These are phyloP conservation scores for Pulveroboletus sp. DNA, from an alignment of 768 basidiomycete genomes.

Conservation along the genomic window DNA sequence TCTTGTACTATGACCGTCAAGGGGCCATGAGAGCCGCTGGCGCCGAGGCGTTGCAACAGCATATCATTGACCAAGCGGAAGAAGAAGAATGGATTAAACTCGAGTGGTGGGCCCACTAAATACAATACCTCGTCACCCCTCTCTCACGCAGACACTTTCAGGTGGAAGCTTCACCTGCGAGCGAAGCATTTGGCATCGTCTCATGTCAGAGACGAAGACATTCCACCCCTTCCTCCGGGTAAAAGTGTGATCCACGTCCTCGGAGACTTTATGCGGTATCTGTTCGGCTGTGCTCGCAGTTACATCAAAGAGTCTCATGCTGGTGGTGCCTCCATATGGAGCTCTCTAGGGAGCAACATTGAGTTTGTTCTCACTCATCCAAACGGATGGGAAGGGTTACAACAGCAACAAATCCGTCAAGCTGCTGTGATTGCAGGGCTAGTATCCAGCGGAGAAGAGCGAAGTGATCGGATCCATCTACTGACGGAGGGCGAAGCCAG, in stretches of 20 bases:
- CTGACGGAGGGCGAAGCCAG: constrained; percentile 27
- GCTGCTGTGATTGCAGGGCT: constrained; percentile 24
- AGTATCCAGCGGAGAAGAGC: constrained; percentile 10
- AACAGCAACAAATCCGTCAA: constrained; percentile 27
- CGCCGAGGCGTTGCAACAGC: constrained; percentile 37
- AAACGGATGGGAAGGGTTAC: constrained; percentile 31
- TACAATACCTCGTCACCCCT: background rate
- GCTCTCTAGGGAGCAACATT: constrained; percentile 16
- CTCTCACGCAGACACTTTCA: constrained; percentile 5
- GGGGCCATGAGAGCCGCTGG: constrained; percentile 40
- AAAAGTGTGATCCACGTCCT: constrained; percentile 20
- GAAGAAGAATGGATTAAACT: constrained; percentile 35
- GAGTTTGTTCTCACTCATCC: constrained; percentile 27
- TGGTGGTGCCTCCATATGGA: constrained; percentile 25
- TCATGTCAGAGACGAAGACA: constrained; percentile 19
- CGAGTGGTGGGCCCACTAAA: constrained; percentile 32
- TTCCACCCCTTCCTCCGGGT: constrained; percentile 21
- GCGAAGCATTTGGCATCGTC: constrained; percentile 23
- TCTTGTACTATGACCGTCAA: constrained; percentile 43
- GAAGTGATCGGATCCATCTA: constrained; percentile 4
- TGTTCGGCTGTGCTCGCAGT: constrained; percentile 21
- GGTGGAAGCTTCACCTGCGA: constrained; percentile 35
- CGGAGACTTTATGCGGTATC: constrained; percentile 26
- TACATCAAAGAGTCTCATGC: constrained; percentile 25
- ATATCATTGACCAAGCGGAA: constrained; percentile 35